Percentiles rank a stretch among this genome's conserved stretches.
phyloP scores from a whole-genome alignment of 805 yeast genomes.

The Candida ponderosae region DNA sequence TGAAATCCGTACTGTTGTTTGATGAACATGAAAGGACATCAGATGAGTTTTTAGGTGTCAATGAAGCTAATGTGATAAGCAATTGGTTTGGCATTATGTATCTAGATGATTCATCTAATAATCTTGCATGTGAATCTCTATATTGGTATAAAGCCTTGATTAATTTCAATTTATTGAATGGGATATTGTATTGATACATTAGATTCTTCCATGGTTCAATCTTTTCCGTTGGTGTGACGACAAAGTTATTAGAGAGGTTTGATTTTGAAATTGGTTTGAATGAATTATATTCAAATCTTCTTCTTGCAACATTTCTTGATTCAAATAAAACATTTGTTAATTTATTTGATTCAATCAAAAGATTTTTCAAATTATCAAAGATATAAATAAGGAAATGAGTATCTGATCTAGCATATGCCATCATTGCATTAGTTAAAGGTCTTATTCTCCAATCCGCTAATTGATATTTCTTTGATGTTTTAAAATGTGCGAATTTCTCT shows the following conservation, averaged over 20 bases:
- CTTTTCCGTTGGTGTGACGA: slow-evolving; percentile 43
- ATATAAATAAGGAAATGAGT: slow-evolving; percentile 86
- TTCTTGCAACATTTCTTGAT: slow-evolving; percentile 71
- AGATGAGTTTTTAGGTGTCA: slow-evolving; percentile 49
- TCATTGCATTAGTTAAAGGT: slow-evolving; percentile 72
- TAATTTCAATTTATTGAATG: slow-evolving; percentile 42
- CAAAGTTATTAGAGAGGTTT: slow-evolving; percentile 21
- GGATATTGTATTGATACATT: slow-evolving; percentile 58
- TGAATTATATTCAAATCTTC: slow-evolving; percentile 75
- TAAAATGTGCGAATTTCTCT: slow-evolving; percentile 73
- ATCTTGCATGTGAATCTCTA: slow-evolving; percentile 76
- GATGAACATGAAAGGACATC: slow-evolving; percentile 42
- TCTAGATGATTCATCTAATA: slow-evolving; percentile 76
- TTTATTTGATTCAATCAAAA: slow-evolving; percentile 42
- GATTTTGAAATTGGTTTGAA: slow-evolving; percentile 37
- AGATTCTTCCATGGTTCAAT: slow-evolving; percentile 62
- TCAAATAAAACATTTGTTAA: slow-evolving; percentile 59
- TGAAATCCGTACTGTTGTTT: slow-evolving; percentile 41
- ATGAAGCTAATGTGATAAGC: slow-evolving; percentile 50
- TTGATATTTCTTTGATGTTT: slow-evolving; percentile 90
- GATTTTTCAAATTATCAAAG: slow-evolving; percentile 64
- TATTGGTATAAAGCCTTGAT: slow-evolving; percentile 62
- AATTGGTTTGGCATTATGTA: slow-evolving; percentile 79
- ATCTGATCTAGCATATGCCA: slow-evolving; percentile 86
- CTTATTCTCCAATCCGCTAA: slow-evolving; percentile 94